phyloP scores from a whole-genome alignment of 352 stramenopile species.

The Phytophthora niederhauseri region DNA sequence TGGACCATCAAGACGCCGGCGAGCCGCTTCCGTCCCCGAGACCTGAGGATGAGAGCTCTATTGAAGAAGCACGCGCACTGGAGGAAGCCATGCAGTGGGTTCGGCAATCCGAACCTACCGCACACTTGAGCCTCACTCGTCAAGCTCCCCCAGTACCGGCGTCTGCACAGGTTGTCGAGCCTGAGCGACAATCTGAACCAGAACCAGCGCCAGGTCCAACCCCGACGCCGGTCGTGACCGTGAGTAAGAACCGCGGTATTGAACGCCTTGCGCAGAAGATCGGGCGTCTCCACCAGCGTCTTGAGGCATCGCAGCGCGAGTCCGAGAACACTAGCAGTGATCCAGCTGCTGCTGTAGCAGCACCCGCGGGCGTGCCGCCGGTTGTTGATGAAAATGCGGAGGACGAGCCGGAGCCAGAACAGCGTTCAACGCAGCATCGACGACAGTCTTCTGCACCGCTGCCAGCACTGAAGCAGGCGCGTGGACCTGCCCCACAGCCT shows the following conservation, averaged over 20 bases:
- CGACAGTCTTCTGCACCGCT: conserved; percentile 18
- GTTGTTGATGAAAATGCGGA: conserved; percentile 31
- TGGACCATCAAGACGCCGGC: conserved; percentile 43
- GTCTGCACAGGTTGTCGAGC: conserved; percentile 2
- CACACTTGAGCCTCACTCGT: conserved; percentile 19
- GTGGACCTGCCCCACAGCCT: conserved; percentile 8
- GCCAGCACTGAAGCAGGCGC: conserved; percentile 19
- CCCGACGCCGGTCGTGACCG: conserved; percentile 30
- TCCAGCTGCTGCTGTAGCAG: conserved; percentile 1
- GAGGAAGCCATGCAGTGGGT: conserved; percentile 46
- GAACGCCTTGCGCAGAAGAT: conserved; percentile 56
- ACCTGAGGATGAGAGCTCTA: conserved; percentile 21
- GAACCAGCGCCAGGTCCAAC: conserved; percentile 5
- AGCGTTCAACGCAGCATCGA: conserved; percentile 17
- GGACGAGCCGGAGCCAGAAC: conserved; percentile 42
- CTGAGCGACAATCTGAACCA: conserved; percentile 12
- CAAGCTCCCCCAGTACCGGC: too few relatives aligned
- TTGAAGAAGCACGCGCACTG: conserved; percentile 34
- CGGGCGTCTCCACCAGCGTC: conserved; percentile 49
- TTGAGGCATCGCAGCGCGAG: conserved; percentile 41
- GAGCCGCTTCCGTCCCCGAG: conserved; percentile 30
- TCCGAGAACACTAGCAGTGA: conserved; percentile 17
- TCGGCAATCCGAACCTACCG: conserved; percentile 33
- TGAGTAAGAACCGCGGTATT: conserved; percentile 50
- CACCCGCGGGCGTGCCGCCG: conserved; percentile 15